Evolutionary conservation across 2,329 filamentous ascomycete genomes (phyloP).

Genomic region (Ilyonectria mors-panacis): DNA sequence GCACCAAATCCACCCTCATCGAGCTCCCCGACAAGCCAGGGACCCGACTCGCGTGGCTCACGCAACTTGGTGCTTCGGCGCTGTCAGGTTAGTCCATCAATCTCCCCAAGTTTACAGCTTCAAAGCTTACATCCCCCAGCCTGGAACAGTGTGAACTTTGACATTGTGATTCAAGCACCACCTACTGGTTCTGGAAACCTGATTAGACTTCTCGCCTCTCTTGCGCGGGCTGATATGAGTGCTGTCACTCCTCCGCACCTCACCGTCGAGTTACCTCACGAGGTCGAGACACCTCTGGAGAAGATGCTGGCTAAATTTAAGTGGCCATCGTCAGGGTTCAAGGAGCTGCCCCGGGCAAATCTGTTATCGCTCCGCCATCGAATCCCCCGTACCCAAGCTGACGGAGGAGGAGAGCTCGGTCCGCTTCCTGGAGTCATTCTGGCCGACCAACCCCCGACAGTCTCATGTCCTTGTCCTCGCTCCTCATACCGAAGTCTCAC

Average conservation of each 20-base stretch:
- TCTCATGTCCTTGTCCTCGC: conserved; percentile 90
- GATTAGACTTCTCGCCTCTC: conserved; percentile 81
- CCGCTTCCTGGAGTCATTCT: conserved; percentile 89
- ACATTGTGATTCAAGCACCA: conserved; percentile 87
- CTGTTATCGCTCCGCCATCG: conserved; percentile 82
- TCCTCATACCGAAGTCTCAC: conserved; percentile 83
- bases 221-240: conserved; percentile 82
- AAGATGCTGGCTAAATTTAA: conserved; percentile 74
- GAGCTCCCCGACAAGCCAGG: conserved; percentile 77
- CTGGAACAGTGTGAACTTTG: conserved; percentile 84
- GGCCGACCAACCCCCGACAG: conserved; percentile 74
- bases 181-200: conserved; percentile 80
- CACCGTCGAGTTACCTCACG: conserved; percentile 85
- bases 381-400: conserved; percentile 72
- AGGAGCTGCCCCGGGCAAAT: conserved; percentile 60
- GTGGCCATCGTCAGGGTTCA: conserved; percentile 72
- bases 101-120: conserved; percentile 34
- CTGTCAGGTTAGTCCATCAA: conserved; percentile 68
- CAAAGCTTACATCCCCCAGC: conserved; percentile 54
- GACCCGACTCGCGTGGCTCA: conserved; percentile 81
- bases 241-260: conserved; percentile 79
- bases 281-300: conserved; percentile 76
- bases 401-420: conserved; percentile 80
- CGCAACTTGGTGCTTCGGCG: conserved; percentile 80
- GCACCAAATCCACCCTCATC: conserved; percentile 75